Percentiles rank a stretch among this genome's conserved stretches.
Conservation (phyloP, 139 green algal genomes). For the Edaphochlamys debaryana region DNA sequence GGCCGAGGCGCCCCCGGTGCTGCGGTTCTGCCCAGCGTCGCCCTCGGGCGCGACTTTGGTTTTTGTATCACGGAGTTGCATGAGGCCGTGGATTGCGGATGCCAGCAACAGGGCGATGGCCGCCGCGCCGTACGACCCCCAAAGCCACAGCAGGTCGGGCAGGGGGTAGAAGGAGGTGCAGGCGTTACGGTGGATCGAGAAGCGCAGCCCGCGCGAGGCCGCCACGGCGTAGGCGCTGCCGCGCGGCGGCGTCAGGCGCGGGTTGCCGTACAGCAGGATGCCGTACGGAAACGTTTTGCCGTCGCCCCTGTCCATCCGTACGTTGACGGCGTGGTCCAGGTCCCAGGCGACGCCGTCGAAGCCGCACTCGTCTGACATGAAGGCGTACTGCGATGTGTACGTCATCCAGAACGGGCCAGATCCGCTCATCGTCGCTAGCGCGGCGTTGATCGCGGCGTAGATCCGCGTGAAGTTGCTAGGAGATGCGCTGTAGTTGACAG, state of each 20-base stretch:
- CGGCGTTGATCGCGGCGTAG: too few species aligned
- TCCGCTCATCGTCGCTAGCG: not conserved
- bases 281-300: not conserved
- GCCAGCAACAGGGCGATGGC: not conserved
- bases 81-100: not conserved
- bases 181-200: not conserved
- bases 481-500: too few species aligned
- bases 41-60: not conserved
- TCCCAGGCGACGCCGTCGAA: slow-evolving; percentile 7
- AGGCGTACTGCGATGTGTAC: slow-evolving; percentile 17
- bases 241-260: not conserved
- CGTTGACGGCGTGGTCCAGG: not conserved
- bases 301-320: too few species aligned
- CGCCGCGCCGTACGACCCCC: not conserved
- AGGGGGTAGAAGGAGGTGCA: slow-evolving; percentile 24
- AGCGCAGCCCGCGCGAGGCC: not conserved
- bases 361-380: slow-evolving; percentile 4
- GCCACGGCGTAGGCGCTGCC: not conserved
- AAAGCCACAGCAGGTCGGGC: slow-evolving; percentile 28
- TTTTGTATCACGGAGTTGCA: too few species aligned
- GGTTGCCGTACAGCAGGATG: slow-evolving; percentile 34
- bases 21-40: too few species aligned
- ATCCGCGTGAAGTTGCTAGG: too few species aligned
- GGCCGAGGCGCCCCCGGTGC: not conserved
- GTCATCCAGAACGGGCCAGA: slow-evolving; percentile 8